Evolutionary conservation across 768 basidiomycete species (phyloP), one percentile per base, ranked within the genome.

Genomic region (Piloderma croceum): DNA sequence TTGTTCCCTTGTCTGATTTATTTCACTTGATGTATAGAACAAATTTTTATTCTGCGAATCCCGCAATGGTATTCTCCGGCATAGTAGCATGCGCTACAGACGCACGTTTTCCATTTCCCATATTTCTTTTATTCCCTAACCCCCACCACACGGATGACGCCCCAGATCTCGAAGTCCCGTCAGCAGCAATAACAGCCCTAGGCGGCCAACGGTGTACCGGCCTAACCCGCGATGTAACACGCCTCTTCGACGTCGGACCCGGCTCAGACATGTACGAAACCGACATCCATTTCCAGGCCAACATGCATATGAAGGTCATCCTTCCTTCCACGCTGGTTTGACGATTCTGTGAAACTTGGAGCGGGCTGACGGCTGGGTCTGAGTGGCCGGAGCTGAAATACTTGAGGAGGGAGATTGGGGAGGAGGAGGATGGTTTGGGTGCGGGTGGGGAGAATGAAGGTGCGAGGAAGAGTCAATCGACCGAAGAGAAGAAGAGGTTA

Each of bases 301-400:
- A 72, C 35, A 80, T 78, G 0, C 61, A 68, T 7, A 74, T 92
- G 51, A 76, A 71, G 37, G 66, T 90, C 7, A 53, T 96, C 15
- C 71, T 90, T 1, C 92, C 91, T 0, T n/a, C n/a, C n/a, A n/a
- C 88, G 92, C 46, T 96, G 92, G 91, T 92, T 92, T 44, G 87
- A 92, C 50, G 89, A 91, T 48, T 71, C 73, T 3, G 70, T 85
- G 19, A 69, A 76, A 11, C 64, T 88, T 12, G 79, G 77, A 3
- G 51, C 65, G 17, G 59, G 7, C 67, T 73, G 1, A 76, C 80
- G 17, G 50, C 54, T 0, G 63, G 72, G 15, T 90, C 84, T 48
- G 67, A 79, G 45, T 90, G 83, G 81, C 90, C 90, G 0, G 71
- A 87, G 11, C 87, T 86, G 0, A 59, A 62, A 4, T n/a, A n/a